Evolutionary conservation across 768 basidiomycete species (phyloP).

Genomic region (Calocera viscosa): DNA sequence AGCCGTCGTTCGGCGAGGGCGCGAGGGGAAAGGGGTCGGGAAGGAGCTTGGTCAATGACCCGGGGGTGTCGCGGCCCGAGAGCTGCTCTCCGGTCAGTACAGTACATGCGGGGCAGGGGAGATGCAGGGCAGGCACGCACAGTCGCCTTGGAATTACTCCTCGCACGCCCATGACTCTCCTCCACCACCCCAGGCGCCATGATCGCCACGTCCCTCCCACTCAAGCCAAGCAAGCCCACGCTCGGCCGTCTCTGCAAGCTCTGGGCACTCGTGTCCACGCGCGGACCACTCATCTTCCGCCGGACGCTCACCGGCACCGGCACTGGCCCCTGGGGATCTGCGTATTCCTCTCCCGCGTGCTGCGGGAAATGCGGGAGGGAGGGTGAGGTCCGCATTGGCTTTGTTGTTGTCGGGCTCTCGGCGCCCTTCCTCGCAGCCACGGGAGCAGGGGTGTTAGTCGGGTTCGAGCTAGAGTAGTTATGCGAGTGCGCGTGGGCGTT

Average conservation of each 20-base stretch:
- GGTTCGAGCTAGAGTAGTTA: background rate
- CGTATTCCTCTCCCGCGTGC: too few species aligned
- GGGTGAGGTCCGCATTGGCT: background rate
- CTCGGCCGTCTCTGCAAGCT: background rate
- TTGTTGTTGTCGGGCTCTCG: background rate
- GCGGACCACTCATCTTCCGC: background rate
- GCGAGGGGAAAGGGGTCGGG: background rate
- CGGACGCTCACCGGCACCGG: background rate
- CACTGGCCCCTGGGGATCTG: background rate
- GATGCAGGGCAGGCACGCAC: background rate
- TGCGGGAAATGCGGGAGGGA: conserved; percentile 1
- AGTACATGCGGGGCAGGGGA: background rate
- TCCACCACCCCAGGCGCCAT: background rate
- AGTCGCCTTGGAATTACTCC: background rate
- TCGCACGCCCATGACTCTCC: background rate
- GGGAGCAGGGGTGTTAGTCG: background rate
- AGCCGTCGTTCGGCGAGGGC: conserved; percentile 1
- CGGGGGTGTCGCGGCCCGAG: background rate
- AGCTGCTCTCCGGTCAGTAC: background rate
- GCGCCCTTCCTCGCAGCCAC: background rate
- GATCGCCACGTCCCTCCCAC: background rate
- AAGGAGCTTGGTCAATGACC: background rate
- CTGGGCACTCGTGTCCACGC: background rate
- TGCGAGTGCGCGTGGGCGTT: background rate
- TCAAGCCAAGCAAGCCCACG: background rate